A percentile compares a stretch with the other conserved stretches of the same genome.
Evolutionary conservation across 1,284 basidiomycete genomes (phyloP).

Genomic region (Amylostereum areolatum): DNA sequence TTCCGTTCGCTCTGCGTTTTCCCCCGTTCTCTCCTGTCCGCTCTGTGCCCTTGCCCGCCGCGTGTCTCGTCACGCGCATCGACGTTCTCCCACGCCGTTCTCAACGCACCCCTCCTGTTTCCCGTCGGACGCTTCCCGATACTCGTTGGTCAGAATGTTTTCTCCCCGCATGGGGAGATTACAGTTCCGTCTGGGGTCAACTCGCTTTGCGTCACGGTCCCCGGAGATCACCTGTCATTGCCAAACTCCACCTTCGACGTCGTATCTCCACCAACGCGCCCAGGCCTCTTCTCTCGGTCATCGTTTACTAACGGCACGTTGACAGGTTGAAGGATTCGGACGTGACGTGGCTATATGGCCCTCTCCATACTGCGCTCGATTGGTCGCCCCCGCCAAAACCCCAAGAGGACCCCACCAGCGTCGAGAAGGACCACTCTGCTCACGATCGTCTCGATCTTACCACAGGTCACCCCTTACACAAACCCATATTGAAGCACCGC

Average conservation of each 20-base stretch:
- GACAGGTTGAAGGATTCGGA: constrained; percentile 97
- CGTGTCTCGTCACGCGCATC: not conserved
- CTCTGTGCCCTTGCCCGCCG: constrained; percentile 6
- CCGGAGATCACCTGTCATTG: too few relatives aligned
- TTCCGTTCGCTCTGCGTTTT: constrained; percentile 9
- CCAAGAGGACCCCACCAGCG: constrained; percentile 12
- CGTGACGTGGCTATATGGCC: constrained; percentile 98
- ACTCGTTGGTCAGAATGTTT: too few relatives aligned
- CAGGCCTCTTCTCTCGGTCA: too few relatives aligned
- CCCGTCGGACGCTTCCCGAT: too few relatives aligned
- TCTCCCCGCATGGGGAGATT: too few relatives aligned
- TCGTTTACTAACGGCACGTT: not conserved
- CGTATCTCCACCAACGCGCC: too few relatives aligned
- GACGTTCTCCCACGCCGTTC: not conserved
- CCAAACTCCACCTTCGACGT: too few relatives aligned
- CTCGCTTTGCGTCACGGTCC: too few relatives aligned
- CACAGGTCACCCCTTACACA: constrained; percentile 38
- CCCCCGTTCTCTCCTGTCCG: constrained; percentile 11
- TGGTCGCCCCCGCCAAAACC: constrained; percentile 52
- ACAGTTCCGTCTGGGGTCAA: too few relatives aligned
- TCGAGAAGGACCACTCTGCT: constrained; percentile 14
- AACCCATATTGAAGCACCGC: constrained; percentile 95
- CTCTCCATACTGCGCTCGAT: constrained; percentile 87
- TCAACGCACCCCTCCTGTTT: not conserved
- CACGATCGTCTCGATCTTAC: constrained; percentile 13